Evolutionary conservation across 768 basidiomycete genomes (phyloP), one percentile per base, ranked within the genome.

Genomic region (Austroboletus eburneus): DNA sequence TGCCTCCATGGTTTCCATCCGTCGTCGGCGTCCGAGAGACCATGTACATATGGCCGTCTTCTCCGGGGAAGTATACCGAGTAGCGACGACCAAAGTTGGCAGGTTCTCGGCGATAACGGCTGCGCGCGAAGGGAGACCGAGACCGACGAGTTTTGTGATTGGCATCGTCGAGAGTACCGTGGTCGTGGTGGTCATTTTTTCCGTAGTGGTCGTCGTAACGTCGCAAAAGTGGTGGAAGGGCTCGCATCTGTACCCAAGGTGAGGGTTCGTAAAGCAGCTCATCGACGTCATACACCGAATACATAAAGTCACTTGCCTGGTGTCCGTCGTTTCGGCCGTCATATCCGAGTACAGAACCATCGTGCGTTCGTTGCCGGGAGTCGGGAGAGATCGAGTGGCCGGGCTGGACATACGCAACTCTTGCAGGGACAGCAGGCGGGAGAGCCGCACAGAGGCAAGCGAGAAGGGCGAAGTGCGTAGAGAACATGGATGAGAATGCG

Each of bases 401-500:
- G 34, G 51, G 48, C 25, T 52, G 50, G 44, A 76, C 55, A 40
- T 69, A 71, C n/a, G 70, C 71, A 17, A 69, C 77, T 40, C 69
- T 68, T 21, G 59, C 73, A 25, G 63, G 32, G 24, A 59, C 36
- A 33, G 72, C 69, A 20, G 72, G 43, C 3, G 70, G 70, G 21
- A 80, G 46, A 30, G 72, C 68, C 3, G 70, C 67, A 51, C 73
- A 69, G 44, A 81, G 57, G 33, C 74, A 65, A 52, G 73, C 75
- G 24, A 77, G 65, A 36, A 70, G 30, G 6, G 76, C 59, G 61
- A 84, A 74, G 50, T 66, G 78, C 32, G 72, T 51, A 41, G 68
- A 67, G 49, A 81, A n/a, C n/a, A n/a, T n/a, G n/a, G n/a, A n/a
- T n/a, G n/a, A n/a, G n/a, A n/a, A n/a, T n/a, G n/a, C n/a, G n/a